Evolutionary conservation across 805 yeast species (phyloP).

Genomic region (Starmera dryadoides): DNA sequence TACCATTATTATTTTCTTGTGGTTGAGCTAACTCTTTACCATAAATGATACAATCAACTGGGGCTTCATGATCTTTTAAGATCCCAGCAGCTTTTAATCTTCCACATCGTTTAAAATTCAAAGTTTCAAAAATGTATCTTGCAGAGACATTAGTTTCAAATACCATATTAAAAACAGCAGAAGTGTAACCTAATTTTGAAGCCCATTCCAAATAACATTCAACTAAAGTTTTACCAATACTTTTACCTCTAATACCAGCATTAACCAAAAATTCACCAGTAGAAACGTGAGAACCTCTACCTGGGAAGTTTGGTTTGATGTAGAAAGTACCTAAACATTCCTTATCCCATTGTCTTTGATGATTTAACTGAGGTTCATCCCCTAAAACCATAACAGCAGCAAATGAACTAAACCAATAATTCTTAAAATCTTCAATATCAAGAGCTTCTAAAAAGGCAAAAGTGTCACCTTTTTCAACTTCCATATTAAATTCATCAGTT

Average conservation of each 20-base stretch:
- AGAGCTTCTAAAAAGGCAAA: slow-evolving; percentile 80
- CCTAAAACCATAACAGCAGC: slow-evolving; percentile 80
- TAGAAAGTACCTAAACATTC: slow-evolving; percentile 86
- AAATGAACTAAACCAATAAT: slow-evolving; percentile 83
- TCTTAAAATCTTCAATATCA: slow-evolving; percentile 67
- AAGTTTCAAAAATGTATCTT: slow-evolving; percentile 65
- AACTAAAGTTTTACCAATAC: slow-evolving; percentile 79
- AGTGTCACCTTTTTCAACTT: slow-evolving; percentile 82
- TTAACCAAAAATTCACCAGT: slow-evolving; percentile 85
- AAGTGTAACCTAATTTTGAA: slow-evolving; percentile 78
- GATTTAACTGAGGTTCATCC: slow-evolving; percentile 47
- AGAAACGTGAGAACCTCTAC: slow-evolving; percentile 88
- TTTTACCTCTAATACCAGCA: slow-evolving; percentile 87
- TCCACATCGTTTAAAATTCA: slow-evolving; percentile 74
- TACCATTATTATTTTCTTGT: slow-evolving; percentile 47
- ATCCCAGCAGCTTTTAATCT: slow-evolving; percentile 83
- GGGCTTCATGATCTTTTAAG: slow-evolving; percentile 72
- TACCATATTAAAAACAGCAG: slow-evolving; percentile 75
- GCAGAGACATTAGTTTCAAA: slow-evolving; percentile 87
- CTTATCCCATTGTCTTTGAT: slow-evolving; percentile 76
- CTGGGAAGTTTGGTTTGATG: slow-evolving; percentile 86
- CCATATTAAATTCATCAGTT: slow-evolving; percentile 91
- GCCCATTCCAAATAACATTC: slow-evolving; percentile 91
- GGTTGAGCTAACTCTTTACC: slow-evolving; percentile 68
- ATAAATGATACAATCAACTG: slow-evolving; percentile 83